Evolutionary conservation across 2,329 filamentous ascomycete genomes (phyloP).

Genomic region (Ilyonectria mors-panacis): DNA sequence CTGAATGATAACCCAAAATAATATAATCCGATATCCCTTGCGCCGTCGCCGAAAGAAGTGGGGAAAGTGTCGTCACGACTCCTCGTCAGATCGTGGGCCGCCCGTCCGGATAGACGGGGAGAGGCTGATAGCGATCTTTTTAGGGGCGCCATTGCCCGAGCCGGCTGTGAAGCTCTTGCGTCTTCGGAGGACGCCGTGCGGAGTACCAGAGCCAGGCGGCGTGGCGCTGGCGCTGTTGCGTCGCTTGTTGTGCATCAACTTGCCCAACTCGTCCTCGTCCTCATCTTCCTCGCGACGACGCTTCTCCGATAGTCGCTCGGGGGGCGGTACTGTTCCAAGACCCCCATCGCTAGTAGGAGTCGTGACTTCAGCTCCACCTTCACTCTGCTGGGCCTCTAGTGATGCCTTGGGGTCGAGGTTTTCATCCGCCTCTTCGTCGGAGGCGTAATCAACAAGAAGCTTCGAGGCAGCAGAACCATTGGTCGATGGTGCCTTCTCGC

Average conservation of each 20-base stretch:
- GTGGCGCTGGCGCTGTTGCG: constrained; percentile 71
- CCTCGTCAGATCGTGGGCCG: constrained; percentile 56
- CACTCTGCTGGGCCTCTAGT: constrained; percentile 44
- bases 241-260: constrained; percentile 78
- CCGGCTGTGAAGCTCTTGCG: constrained; percentile 61
- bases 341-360: constrained; percentile 48
- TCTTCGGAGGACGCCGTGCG: constrained; percentile 50
- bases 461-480: constrained; percentile 78
- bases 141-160: constrained; percentile 58
- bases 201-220: constrained; percentile 55
- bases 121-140: constrained; percentile 73
- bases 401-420: constrained; percentile 69
- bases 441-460: constrained; percentile 91
- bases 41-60: constrained; percentile 48
- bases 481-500: constrained; percentile 55
- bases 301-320: constrained; percentile 89
- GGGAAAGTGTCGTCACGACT: constrained; percentile 50
- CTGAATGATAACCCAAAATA: constrained; percentile 38
- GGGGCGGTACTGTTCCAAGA: constrained; percentile 66
- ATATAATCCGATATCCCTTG: constrained; percentile 38
- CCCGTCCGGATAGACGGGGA: constrained; percentile 62
- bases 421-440: constrained; percentile 82
- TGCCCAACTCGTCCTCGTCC: constrained; percentile 94
- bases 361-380: constrained; percentile 53
- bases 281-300: constrained; percentile 88